Base-by-base conservation (phyloP, 2,329 filamentous ascomycete genomes). In the Aspergillus costaricaensis region DNA sequence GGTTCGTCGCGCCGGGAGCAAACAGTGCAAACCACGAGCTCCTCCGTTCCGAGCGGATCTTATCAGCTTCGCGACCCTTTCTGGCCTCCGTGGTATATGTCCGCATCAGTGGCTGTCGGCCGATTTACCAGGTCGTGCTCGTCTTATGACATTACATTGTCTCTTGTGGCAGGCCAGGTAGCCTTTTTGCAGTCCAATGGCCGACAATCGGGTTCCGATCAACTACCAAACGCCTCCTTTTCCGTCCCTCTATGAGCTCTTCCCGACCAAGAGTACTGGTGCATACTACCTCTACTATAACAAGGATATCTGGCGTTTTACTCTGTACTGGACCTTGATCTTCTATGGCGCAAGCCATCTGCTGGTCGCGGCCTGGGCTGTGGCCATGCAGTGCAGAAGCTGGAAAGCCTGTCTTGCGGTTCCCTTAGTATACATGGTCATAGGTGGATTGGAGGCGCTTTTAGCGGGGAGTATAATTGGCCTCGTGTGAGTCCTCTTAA, bases 281-380 rank as follows among this genome's bases (percentile, higher is more conserved):
- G 78, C 82, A 36, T 78, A 79, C 63, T 88, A 88, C 69, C 87
- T 96, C 67, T 94, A 91, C 80, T 83, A 89, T 70, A 82, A 91
- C 2, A 74, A 77, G 61, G 91, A 96, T 72, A 91, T 96, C 58
- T 94, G 91, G 88, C 88, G 89, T 65, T 96, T 95, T 76, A 96
- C 92, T 1, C 78, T 95, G 15, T 85, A 88, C 72, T 97, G 92
- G 92, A 96, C 92, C 0, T 77, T 96, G 39, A 86, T 96, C 30
- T 85, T 92, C 66, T 94, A 91, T 68, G 87, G 85, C 36, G 82
- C 86, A 19, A 90, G 93, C 63, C 91, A 96, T 74, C 70, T 93
- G 17, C 83, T 87, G 36, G 90, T 89, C 2, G 87, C 89, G 0
- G 79, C 83, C 12, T 90, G 91, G 72, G 91, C 91, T 2, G 82